Evolutionary conservation across 176 grass and related monocot genomes (phyloP).

Genomic region (Oryza officinalis): DNA sequence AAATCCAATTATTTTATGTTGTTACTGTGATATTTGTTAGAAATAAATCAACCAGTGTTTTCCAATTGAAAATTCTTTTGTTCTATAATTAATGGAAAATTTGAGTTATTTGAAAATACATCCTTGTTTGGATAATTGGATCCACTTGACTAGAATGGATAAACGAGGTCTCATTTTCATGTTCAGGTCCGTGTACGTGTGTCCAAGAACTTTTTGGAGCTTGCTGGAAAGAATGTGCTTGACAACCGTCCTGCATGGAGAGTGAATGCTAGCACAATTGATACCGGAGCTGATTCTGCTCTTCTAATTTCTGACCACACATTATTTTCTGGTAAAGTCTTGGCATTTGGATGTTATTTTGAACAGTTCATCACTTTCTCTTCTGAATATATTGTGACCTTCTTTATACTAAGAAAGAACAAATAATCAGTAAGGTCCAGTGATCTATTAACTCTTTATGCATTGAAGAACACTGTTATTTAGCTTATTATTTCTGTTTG

Average conservation of each 20-base stretch:
- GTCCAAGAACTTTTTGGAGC: conserved; percentile 75
- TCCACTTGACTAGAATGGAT: background rate
- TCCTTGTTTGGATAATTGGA: conserved; percentile 3
- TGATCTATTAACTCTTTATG: background rate
- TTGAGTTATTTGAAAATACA: background rate
- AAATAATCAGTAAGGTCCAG: background rate
- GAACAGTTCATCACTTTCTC: background rate
- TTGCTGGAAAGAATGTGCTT: conserved; percentile 59
- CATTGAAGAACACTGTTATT: background rate
- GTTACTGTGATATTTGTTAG: background rate
- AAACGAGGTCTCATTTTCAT: conserved; percentile 19
- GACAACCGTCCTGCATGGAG: conserved; percentile 64
- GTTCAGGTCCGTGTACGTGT: conserved; percentile 59
- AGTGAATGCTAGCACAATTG: conserved; percentile 70
- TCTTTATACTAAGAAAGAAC: background rate
- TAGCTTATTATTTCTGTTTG: conserved; percentile 6
- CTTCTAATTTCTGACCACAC: conserved; percentile 93
- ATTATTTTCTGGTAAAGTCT: conserved; percentile 62
- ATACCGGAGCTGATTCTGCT: conserved; percentile 51
- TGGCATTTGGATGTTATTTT: conserved; percentile 10
- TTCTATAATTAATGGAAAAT: background rate
- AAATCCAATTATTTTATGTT: conserved; percentile 12
- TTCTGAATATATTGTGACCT: conserved; percentile 12
- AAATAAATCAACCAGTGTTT: background rate
- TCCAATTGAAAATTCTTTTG: background rate